Evolutionary conservation across 1,139 yeast genomes (phyloP), one percentile per base, ranked within the genome.

Genomic region (Diutina ranongensis): DNA sequence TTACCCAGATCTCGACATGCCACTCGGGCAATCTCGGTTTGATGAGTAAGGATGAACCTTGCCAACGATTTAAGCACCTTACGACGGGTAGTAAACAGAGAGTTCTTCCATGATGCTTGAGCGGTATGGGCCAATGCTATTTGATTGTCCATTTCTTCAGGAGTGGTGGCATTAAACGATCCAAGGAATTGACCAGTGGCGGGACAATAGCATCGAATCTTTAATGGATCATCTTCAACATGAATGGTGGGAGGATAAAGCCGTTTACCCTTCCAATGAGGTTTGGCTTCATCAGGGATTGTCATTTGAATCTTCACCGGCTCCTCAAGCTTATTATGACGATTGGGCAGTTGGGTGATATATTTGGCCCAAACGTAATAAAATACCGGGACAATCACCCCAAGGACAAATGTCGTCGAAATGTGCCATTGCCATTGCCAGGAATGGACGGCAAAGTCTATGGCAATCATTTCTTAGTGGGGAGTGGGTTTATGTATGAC

Each of bases 1-100:
- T 92, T 92, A 33, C 98, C 98, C 27, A 95, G 83, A 59, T 92
- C 98, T 54, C 97, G 73, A 61, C 97, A 92, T 0, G 97, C 97
- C 8, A 92, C 83, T 45, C 95, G 71, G 3, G 95, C 95, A 45
- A 92, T 77, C 46, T 80, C 80, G 47, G 83, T 92, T 61, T 92
- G 98, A 60, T 92, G 82, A 46, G 80, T 82, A 46, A 84, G 62
- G 46, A 92, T 78, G 59, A 72, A 89, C 48, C 82, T 73, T 51
- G 77, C 74, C 49, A 92, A 69, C 0, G 97, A 82, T 49, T 74
- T 70, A 49, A 92, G 68, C 12, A 89, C 78, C 54, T 74, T 76
- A 51, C 87, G 71, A 53, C 97, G 74, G 52, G 80, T 71, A 31
- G 74, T 72, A 53, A 84, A 79, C 2, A 78, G 56, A 0, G 89